Evolutionary conservation across 2,329 filamentous ascomycete species (phyloP), one percentile per base, ranked within the genome.

Genomic region (Laburnicola sp.): DNA sequence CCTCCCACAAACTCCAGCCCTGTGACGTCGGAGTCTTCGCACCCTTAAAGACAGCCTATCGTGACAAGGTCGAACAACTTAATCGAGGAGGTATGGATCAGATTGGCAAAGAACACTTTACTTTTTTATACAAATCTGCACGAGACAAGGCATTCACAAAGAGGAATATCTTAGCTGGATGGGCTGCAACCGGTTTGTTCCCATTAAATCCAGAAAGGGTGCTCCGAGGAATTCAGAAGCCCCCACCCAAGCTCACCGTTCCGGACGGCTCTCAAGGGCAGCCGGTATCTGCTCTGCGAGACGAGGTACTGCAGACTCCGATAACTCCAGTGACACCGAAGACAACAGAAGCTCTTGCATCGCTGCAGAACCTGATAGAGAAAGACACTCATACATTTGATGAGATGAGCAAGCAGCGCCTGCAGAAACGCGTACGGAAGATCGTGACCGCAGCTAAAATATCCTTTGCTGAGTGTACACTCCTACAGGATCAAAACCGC

Each of bases 141-240:
- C 36, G 52, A 28, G 44, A 51, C 34, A 50, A 39, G 34, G 65
- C 60, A 35, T 50, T 64, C 16, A 62, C 55, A 9, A 35, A 9
- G 37, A 65, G 54, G 50, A 71, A 69, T 52, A 70, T 70, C 41
- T 56, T 48, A n/a, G 42, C 58, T 21, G 62, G 56, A 16, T 16
- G 1, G 16, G 16, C 16, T 16, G 16, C 16, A 16, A 16, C 16
- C 16, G 16, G 16, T 16, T 16, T 16, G 16, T 16, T 16, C 16
- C 16, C 1, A 16, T 16, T 16, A 16, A 16, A 16, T 16, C 16
- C 16, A 16, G 16, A 16, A 16, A 16, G 16, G 16, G 16, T 16
- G 16, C 16, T 16, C 16, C 1, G 1, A 7, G 69, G 46, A 25
- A 37, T 48, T 8, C 38, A 41, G 21, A 5, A 28, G 34, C 22